Conservation (phyloP, 164 flowering plant genomes). For the Nelumbo lutea region DNA sequence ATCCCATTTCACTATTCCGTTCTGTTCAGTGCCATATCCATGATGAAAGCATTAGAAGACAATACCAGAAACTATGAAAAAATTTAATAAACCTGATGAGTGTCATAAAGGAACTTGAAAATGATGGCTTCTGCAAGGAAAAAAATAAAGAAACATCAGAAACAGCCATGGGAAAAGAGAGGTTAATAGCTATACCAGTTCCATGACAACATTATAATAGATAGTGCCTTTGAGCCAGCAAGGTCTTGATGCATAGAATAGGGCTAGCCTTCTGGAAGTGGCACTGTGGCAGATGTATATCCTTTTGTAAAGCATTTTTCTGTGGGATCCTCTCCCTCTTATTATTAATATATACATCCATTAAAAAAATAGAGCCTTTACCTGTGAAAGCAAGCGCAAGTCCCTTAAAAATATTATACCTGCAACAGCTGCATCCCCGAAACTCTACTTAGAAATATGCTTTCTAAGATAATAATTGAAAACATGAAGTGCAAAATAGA, state of each 20-base stretch:
- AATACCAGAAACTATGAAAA: background rate
- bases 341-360: too few relatives aligned
- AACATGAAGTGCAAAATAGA: background rate
- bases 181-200: background rate
- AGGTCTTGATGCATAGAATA: too few relatives aligned
- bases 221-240: too few relatives aligned
- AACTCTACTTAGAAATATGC: conserved; percentile 4
- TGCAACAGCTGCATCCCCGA: conserved; percentile 51
- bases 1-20: too few relatives aligned
- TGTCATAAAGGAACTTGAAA: conserved; percentile 25
- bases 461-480: background rate
- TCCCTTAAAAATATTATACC: conserved; percentile 56
- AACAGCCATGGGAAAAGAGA: background rate
- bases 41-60: background rate
- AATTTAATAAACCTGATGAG: conserved; percentile 36
- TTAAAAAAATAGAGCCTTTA: conserved; percentile 9
- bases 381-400: conserved; percentile 42
- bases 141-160: conserved; percentile 10
- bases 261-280: too few relatives aligned
- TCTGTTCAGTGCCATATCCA: too few relatives aligned
- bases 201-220: background rate
- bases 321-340: too few relatives aligned
- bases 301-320: too few relatives aligned
- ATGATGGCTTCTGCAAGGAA: conserved; percentile 40
- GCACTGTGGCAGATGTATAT: too few relatives aligned